A percentile compares a stretch with the other conserved stretches of the same genome.
phyloP scores from a whole-genome alignment of 1,284 basidiomycete species.

The Ganoderma leucocontextum region DNA sequence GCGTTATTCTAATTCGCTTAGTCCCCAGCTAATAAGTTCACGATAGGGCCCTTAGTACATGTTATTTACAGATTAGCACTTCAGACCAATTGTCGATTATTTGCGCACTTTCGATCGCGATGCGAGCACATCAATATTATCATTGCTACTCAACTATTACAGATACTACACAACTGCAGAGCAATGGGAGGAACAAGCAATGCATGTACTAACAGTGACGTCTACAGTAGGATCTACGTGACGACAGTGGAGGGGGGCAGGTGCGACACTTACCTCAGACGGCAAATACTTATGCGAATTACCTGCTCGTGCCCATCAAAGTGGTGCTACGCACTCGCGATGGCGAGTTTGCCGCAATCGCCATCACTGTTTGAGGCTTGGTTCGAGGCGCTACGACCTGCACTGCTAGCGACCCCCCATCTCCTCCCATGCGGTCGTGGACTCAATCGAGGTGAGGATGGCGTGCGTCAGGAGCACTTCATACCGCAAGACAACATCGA shows the following conservation, averaged over 20 bases:
- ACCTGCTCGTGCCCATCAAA: no score
- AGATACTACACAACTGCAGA: background rate
- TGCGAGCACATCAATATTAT: background rate
- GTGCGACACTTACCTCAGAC: no score
- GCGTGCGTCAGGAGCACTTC: no score
- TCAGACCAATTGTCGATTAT: background rate
- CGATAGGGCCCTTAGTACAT: background rate
- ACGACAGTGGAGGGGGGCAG: background rate
- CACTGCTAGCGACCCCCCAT: no score
- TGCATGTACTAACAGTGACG: background rate
- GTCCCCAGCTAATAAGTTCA: background rate
- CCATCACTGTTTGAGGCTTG: no score
- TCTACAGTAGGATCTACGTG: background rate
- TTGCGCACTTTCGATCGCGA: background rate
- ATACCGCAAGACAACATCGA: no score
- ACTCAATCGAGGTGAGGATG: no score
- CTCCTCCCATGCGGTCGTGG: no score
- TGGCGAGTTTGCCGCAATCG: no score
- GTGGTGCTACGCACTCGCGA: no score
- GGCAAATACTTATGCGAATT: no score
- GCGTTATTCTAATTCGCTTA: slow-evolving; percentile 1
- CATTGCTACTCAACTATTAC: background rate
- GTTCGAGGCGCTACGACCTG: no score
- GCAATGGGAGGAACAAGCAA: background rate
- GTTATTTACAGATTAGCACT: background rate